phyloP scores from a whole-genome alignment of 129 eudicot genomes.

The Saussurea involucrata region DNA sequence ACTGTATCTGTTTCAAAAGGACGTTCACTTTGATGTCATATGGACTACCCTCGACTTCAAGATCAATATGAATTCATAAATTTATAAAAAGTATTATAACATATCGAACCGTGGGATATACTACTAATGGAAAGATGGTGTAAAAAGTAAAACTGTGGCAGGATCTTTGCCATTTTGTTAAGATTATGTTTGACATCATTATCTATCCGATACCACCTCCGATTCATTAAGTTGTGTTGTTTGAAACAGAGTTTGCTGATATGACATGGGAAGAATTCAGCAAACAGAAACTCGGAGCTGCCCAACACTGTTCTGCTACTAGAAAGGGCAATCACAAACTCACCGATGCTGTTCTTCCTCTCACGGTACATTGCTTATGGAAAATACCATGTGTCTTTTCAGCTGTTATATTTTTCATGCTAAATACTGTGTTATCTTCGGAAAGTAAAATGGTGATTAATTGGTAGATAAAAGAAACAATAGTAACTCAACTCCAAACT shows the following conservation, averaged over 20 bases:
- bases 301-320: conserved; percentile 96
- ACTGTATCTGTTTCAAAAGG: background rate
- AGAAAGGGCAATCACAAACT: conserved; percentile 81
- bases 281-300: conserved; percentile 70
- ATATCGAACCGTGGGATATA: background rate
- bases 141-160: background rate
- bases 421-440: background rate
- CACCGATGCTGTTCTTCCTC: conserved; percentile 63
- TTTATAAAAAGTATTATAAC: background rate
- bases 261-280: conserved; percentile 93
- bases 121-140: background rate
- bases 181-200: background rate
- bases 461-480: background rate
- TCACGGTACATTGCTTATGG: conserved; percentile 32
- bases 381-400: background rate
- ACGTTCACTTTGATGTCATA: background rate
- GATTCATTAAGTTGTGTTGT: background rate
- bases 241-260: conserved; percentile 75
- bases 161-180: background rate
- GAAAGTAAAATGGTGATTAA: background rate
- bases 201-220: background rate
- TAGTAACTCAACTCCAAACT: background rate
- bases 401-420: background rate
- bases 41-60: background rate
- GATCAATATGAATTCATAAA: background rate